A percentile compares a stretch with the other conserved stretches of the same genome.
Evolutionary conservation across 164 flowering plant species (phyloP).

Genomic region (Umbilicus rupestris): DNA sequence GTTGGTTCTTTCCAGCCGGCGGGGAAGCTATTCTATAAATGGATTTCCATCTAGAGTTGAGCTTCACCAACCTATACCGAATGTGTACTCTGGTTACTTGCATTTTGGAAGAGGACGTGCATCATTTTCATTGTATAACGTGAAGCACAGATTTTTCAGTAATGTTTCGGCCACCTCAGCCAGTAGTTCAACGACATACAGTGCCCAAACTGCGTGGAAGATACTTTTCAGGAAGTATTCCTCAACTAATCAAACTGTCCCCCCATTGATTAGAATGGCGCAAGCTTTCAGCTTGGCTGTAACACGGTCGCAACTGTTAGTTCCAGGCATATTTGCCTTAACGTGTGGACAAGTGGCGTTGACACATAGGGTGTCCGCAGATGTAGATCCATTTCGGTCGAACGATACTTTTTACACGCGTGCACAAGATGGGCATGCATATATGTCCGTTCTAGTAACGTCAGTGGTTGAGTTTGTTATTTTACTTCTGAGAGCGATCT

Average conservation of each 20-base stretch:
- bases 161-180: constrained; percentile 23
- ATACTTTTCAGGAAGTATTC: constrained; percentile 26
- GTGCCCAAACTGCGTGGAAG: constrained; percentile 55
- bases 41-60: neutral
- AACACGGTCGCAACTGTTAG: constrained; percentile 38
- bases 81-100: constrained; percentile 16
- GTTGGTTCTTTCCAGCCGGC: neutral
- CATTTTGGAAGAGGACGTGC: constrained; percentile 18
- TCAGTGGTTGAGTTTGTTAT: constrained; percentile 37
- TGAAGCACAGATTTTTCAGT: constrained; percentile 14
- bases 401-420: constrained; percentile 35
- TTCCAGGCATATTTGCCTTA: constrained; percentile 54
- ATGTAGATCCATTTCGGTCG: constrained; percentile 24
- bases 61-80: neutral
- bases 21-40: neutral
- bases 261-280: constrained; percentile 39
- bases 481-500: constrained; percentile 49
- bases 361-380: constrained; percentile 14
- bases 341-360: constrained; percentile 16
- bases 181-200: constrained; percentile 26
- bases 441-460: constrained; percentile 28
- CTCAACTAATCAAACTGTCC: constrained; percentile 16
- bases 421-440: constrained; percentile 56
- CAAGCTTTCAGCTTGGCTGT: constrained; percentile 61
- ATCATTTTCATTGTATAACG: constrained; percentile 12